These are phyloP conservation scores for Exophiala sideris DNA, from an alignment of 2,329 filamentous ascomycete species.

Conservation along the genomic window DNA sequence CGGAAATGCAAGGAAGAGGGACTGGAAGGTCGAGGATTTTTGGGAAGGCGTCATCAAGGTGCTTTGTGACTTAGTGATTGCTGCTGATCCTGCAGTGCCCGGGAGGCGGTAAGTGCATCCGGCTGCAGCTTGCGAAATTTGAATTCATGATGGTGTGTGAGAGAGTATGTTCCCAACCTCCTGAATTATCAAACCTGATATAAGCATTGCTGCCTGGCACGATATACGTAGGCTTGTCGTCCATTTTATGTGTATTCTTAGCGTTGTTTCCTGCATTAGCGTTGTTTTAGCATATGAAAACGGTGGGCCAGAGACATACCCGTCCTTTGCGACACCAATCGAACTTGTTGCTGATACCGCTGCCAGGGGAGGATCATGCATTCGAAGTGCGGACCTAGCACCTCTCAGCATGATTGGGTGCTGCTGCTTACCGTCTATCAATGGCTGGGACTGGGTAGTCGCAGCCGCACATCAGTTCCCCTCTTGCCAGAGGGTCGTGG, in stretches of 20 bases:
- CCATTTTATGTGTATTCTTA: slow-evolving; percentile 11
- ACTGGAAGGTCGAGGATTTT: not conserved
- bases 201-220: slow-evolving; percentile 12
- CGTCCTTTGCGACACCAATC: too few relatives aligned
- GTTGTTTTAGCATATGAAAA: not conserved
- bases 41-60: not conserved
- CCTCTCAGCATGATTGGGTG: not conserved
- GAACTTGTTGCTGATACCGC: too few relatives aligned
- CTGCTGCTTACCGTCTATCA: not conserved
- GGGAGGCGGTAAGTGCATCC: not conserved
- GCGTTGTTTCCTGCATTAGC: not conserved
- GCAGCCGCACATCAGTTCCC: not conserved
- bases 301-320: not conserved
- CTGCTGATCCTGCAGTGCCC: slow-evolving; percentile 1
- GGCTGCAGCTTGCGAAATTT: not conserved
- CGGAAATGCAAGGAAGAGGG: not conserved
- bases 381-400: not conserved
- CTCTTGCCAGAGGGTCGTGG: too few relatives aligned
- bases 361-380: not conserved
- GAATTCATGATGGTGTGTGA: not conserved
- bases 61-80: not conserved
- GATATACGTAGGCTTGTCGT: slow-evolving; percentile 16
- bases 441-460: not conserved
- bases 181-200: slow-evolving; percentile 15
- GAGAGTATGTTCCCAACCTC: slow-evolving; percentile 11